phyloP scores from a whole-genome alignment of 1,139 yeast species.

The Protomyces pachydermus region DNA sequence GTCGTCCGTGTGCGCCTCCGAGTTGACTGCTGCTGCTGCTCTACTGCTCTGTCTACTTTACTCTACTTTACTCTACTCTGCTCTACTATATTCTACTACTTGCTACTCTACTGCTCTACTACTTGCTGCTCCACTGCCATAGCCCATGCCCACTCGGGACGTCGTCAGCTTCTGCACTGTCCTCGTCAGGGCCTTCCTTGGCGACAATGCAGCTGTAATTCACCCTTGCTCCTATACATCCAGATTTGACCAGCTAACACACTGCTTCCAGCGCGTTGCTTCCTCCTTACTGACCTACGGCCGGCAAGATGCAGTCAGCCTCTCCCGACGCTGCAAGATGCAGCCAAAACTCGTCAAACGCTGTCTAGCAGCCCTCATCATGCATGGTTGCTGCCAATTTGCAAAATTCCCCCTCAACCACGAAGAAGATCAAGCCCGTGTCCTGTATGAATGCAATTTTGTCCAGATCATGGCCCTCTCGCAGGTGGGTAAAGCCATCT shows the following conservation, averaged over 20 bases:
- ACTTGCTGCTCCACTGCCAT: background rate
- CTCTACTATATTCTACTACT: background rate
- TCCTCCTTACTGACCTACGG: conserved; percentile 40
- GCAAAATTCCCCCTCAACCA: conserved; percentile 36
- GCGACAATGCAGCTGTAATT: background rate
- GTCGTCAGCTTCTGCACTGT: background rate
- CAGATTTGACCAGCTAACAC: background rate
- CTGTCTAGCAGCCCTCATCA: conserved; percentile 42
- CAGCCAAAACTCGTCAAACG: conserved; percentile 39
- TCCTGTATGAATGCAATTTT: conserved; percentile 27
- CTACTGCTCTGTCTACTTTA: background rate
- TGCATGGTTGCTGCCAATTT: conserved; percentile 38
- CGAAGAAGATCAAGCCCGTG: conserved; percentile 21
- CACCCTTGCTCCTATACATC: background rate
- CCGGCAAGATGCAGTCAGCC: conserved; percentile 38
- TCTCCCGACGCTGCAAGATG: conserved; percentile 37
- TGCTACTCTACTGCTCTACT: background rate
- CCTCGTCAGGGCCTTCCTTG: background rate
- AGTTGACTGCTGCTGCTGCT: background rate
- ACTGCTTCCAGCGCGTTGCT: conserved; percentile 34
- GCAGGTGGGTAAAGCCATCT: conserved; percentile 24
- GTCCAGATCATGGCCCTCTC: conserved; percentile 17
- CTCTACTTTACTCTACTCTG: background rate
- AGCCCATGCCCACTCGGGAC: background rate
- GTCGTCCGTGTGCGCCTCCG: too few relatives aligned